Evolutionary conservation across 2,329 filamentous ascomycete species (phyloP), one percentile per base, ranked within the genome.

Genomic region (Beauveria medogensis): DNA sequence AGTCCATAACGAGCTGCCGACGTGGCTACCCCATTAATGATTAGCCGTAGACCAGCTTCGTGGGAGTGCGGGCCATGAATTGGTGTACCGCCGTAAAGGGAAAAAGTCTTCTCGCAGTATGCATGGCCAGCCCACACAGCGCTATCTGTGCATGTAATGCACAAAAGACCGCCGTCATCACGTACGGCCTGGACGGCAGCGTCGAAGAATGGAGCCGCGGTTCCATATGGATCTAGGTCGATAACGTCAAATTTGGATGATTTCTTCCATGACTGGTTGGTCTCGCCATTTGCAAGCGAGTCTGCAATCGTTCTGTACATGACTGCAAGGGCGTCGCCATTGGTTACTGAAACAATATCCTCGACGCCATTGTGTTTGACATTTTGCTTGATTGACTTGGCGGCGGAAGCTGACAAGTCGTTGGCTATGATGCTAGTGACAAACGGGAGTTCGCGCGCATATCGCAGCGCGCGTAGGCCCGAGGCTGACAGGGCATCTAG

Each of bases 91-190:
- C 94, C 94, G 69, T 99, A 99, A n/a, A 96, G 80, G 1, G 93
- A 87, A 72, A 87, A 99, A 3, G 91, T 85, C 78, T 99, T 99
- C 73, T 99, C 94, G 2, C 90, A 87, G 70, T 97, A 99, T 60
- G 92, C 91, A 67, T 91, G 90, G 0, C 93, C 96, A 1, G 93
- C 93, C 82, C 92, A 99, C 2, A 99, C 91, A 10, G 90, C 92
- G 10, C 93, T 92, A 73, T 99, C 94, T 0, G 94, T 99, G 74
- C 94, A 99, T 2, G 94, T 99, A 5, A 99, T 89, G 71, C 92
- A 97, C 5, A 99, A 81, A 44, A 99, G 80, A 4, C 94, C 94
- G 1, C 93, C 93, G 67, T 97, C 91, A 65, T 89, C 83, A 54
- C 82, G 86, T 8, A 97, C 83, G 1, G 90, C 86, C 74, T 97